These are phyloP conservation scores for Boletus huronensis DNA, from an alignment of 768 basidiomycete species.

Conservation along the genomic window DNA sequence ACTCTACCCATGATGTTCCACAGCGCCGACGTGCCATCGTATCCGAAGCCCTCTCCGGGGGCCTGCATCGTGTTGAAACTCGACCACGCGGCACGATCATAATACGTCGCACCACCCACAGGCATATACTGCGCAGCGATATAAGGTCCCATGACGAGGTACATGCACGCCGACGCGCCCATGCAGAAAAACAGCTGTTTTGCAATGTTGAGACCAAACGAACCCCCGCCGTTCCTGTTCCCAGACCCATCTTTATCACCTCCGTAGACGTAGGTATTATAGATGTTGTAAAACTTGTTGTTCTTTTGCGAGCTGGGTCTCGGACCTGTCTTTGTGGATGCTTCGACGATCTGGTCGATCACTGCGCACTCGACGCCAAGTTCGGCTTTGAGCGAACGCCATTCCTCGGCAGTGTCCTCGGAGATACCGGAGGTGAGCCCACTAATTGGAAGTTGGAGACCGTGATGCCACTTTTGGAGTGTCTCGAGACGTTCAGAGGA, in stretches of 20 bases:
- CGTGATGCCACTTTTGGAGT: constrained; percentile 70
- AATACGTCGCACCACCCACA: constrained; percentile 66
- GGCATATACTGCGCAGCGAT: constrained; percentile 52
- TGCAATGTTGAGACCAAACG: constrained; percentile 35
- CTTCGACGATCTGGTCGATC: constrained; percentile 65
- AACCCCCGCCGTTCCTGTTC: constrained; percentile 11
- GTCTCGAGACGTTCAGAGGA: constrained; percentile 51
- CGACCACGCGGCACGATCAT: constrained; percentile 76
- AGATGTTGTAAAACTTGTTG: constrained; percentile 79
- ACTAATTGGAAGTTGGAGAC: constrained; percentile 45
- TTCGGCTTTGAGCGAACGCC: constrained; percentile 76
- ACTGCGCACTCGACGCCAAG: constrained; percentile 73
- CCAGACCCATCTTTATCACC: constrained; percentile 38
- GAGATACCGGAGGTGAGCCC: constrained; percentile 53
- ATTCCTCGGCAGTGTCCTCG: constrained; percentile 66
- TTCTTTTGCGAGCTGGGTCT: constrained; percentile 38
- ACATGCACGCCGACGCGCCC: constrained; percentile 58
- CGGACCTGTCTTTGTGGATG: constrained; percentile 32
- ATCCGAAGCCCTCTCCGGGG: constrained; percentile 66
- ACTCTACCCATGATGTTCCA: constrained; percentile 72
- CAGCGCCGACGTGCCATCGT: constrained; percentile 56
- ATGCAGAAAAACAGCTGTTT: constrained; percentile 55
- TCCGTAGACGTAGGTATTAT: constrained; percentile 67
- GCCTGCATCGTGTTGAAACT: constrained; percentile 73
- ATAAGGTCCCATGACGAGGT: constrained; percentile 60